Base-by-base conservation (phyloP, 2,329 filamentous ascomycete genomes). In the Fusarium paranaense region DNA sequence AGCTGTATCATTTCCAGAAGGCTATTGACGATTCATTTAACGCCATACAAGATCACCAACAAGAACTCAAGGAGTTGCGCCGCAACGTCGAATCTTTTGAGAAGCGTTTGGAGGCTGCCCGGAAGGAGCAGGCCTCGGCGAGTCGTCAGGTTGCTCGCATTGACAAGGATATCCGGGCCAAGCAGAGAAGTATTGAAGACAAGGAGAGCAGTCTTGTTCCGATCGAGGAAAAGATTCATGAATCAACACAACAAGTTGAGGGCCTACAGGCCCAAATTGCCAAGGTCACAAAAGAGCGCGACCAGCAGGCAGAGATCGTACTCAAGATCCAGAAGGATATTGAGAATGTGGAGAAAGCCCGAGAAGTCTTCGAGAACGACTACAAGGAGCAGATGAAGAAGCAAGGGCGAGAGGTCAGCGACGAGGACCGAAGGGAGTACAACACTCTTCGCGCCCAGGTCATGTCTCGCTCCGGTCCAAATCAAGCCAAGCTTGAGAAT, bases 1-100 rank as follows among this genome's bases (percentile, higher is more conserved):
- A 98, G 84, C 88, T 99, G 2, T 98, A 95, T 82, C 95, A 98
- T 80, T 97, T 97, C 81, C 96, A 99, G 82, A 93, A 92, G 67
- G 90, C 95, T 33, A 98, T 99, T 86, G 94, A 98, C 77, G 93
- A 96, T 77, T 98, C 97, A 27, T 95, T 93, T 76, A 91, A 91
- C 52, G 92, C 97, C 78, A 99, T 99, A 67, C 93, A 96, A 78
- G 95, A 94, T 77, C 95, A 98, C 78, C 95, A 98, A 79, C 95
- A 98, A 80, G 95, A 98, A 77, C 87, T 99, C 22, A 97, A 97
- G 81, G 96, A 98, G 82, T 94, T 95, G 80, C 92, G 94, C 62
- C 94, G 97, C 57, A 95, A 94, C 38, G 92, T 98, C 22, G 94
- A 97, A 78, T 91, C 94, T 64, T 97, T 94, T 76, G 93, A 98